Conservation (phyloP, 768 basidiomycete genomes). For the Pleurotus tuoliensis region DNA sequence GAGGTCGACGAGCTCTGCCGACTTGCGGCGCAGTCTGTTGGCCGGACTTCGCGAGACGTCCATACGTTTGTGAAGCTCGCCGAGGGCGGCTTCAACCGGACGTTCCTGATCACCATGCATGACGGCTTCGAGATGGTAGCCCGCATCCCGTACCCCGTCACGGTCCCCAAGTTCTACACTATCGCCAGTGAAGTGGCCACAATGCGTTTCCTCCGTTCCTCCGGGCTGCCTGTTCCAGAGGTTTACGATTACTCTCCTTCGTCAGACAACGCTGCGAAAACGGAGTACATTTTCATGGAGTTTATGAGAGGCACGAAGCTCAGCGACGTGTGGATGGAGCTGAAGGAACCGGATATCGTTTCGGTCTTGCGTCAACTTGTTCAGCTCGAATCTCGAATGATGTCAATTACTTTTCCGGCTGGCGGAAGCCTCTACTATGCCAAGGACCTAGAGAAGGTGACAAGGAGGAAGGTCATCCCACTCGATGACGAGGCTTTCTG, state of each 20-base stretch:
- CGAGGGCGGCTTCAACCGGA: slow-evolving; percentile 37
- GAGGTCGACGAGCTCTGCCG: slow-evolving; percentile 27
- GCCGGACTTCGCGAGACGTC: slow-evolving; percentile 24
- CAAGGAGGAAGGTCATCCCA: slow-evolving; percentile 29
- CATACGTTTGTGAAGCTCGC: slow-evolving; percentile 33
- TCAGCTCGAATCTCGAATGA: slow-evolving; percentile 35
- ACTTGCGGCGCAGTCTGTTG: slow-evolving; percentile 31
- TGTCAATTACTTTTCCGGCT: slow-evolving; percentile 39
- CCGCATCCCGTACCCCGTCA: slow-evolving; percentile 29
- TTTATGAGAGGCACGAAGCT: slow-evolving; percentile 29
- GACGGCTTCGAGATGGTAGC: slow-evolving; percentile 28
- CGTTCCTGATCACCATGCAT: slow-evolving; percentile 30
- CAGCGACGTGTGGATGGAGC: slow-evolving; percentile 28
- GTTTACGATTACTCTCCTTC: slow-evolving; percentile 6
- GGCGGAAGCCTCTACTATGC: slow-evolving; percentile 41
- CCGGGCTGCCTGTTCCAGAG: background rate
- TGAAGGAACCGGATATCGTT: slow-evolving; percentile 30
- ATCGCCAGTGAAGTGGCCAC: slow-evolving; percentile 27
- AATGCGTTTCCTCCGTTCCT: slow-evolving; percentile 20
- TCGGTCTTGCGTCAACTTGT: slow-evolving; percentile 35
- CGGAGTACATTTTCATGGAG: slow-evolving; percentile 34
- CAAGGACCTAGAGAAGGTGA: slow-evolving; percentile 39
- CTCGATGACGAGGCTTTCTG: slow-evolving; percentile 39
- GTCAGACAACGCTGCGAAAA: slow-evolving; percentile 21
- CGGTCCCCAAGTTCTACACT: slow-evolving; percentile 21